Evolutionary conservation across 2,329 filamentous ascomycete genomes (phyloP).

Genomic region (Setomelanomma holmii): DNA sequence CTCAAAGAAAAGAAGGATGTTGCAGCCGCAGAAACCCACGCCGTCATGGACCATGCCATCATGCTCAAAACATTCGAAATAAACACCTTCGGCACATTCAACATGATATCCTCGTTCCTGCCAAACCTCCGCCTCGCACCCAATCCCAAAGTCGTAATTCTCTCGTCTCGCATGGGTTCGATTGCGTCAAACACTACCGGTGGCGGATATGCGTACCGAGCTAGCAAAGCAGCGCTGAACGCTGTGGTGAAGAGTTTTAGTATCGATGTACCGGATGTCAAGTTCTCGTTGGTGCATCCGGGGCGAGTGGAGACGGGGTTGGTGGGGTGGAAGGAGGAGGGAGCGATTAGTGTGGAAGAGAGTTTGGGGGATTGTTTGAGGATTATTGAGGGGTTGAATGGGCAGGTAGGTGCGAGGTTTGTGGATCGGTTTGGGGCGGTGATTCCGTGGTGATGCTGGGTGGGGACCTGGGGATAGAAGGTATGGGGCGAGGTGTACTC

Average conservation of each 20-base stretch:
- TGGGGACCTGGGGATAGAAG: too few species aligned
- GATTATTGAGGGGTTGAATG: constrained; percentile 45
- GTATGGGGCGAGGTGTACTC: too few species aligned
- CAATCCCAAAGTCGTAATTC: constrained; percentile 47
- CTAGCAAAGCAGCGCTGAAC: constrained; percentile 57
- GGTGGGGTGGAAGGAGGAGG: constrained; percentile 54
- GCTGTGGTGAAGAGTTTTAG: constrained; percentile 54
- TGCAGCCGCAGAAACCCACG: constrained; percentile 50
- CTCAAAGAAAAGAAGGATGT: constrained; percentile 38
- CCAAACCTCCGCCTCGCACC: constrained; percentile 36
- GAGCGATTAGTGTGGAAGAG: constrained; percentile 52
- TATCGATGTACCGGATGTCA: constrained; percentile 53
- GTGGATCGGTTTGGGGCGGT: constrained; percentile 53
- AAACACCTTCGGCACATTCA: constrained; percentile 54
- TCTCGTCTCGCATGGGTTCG: constrained; percentile 56
- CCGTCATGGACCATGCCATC: constrained; percentile 50
- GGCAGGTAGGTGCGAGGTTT: constrained; percentile 48
- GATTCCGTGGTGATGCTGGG: constrained; percentile 54
- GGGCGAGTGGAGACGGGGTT: constrained; percentile 55
- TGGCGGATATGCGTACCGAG: constrained; percentile 56
- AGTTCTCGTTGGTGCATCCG: constrained; percentile 54
- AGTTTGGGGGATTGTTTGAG: constrained; percentile 49
- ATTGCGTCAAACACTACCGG: constrained; percentile 50
- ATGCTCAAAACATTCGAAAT: constrained; percentile 50
- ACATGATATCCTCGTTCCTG: constrained; percentile 47